phyloP scores from a whole-genome alignment of 768 basidiomycete genomes.

The Kondoa subrosea region DNA sequence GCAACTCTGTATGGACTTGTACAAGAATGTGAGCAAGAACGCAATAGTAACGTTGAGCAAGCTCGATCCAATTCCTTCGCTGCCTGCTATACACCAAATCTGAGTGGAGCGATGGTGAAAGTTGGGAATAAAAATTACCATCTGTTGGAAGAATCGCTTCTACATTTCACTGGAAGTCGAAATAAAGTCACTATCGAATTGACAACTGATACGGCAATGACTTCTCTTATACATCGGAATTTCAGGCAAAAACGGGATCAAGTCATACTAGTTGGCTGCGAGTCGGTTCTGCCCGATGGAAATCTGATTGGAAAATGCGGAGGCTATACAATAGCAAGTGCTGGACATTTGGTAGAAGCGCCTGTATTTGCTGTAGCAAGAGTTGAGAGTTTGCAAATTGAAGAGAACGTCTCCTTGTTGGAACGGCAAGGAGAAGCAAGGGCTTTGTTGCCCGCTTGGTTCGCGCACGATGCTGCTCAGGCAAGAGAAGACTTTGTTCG shows the following conservation, averaged over 20 bases:
- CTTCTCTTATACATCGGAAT: not conserved
- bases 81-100: not conserved
- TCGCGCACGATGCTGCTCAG: not conserved
- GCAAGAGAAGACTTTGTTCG: not conserved
- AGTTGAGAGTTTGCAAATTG: not conserved
- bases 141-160: not conserved
- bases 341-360: not conserved
- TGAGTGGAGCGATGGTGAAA: not conserved
- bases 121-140: not conserved
- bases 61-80: not conserved
- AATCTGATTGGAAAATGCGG: not conserved
- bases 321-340: not conserved
- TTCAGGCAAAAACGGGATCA: not conserved
- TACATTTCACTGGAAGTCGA: not conserved
- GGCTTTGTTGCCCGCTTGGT: not conserved
- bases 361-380: not conserved
- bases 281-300: not conserved
- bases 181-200: not conserved
- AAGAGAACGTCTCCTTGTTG: not conserved
- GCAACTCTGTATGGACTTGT: not conserved
- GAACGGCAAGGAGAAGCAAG: not conserved
- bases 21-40: not conserved
- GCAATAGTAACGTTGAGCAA: not conserved
- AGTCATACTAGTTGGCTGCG: not conserved
- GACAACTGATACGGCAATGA: not conserved